Evolutionary conservation across 148 eudicot species (phyloP).

Genomic region (Suaeda aralocaspica): DNA sequence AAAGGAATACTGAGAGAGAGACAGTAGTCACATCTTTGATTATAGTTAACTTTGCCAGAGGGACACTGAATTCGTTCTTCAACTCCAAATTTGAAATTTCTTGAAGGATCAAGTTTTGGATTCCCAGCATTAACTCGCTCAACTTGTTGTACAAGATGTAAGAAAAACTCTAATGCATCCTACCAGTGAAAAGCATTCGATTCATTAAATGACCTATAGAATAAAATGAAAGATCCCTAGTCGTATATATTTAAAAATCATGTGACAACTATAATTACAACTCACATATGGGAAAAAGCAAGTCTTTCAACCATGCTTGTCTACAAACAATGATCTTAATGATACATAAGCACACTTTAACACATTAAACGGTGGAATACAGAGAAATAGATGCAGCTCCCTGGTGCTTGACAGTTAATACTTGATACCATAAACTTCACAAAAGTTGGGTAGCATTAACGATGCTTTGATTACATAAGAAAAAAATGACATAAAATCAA

Average conservation of each 20-base stretch:
- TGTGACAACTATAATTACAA: not conserved
- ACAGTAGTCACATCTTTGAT: conserved; percentile 69
- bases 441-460: too few species aligned
- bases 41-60: conserved; percentile 93
- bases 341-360: too few species aligned
- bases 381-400: too few species aligned
- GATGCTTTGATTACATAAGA: not conserved
- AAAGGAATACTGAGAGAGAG: conserved; percentile 85
- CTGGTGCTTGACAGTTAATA: too few species aligned
- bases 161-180: conserved; percentile 96
- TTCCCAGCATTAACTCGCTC: conserved; percentile 74
- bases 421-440: too few species aligned
- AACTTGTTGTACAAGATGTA: conserved; percentile 91
- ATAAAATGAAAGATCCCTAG: too few species aligned
- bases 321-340: conserved; percentile 5
- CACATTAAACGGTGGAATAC: too few species aligned
- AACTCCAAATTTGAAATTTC: conserved; percentile 88
- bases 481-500: not conserved
- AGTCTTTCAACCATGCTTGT: not conserved
- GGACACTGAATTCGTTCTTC: conserved; percentile 88
- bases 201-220: conserved; percentile 1
- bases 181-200: conserved; percentile 26
- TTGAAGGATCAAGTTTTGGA: conserved; percentile 70
- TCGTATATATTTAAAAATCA: not conserved
- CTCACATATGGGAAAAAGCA: not conserved